These are phyloP conservation scores for Pyrenophora teres DNA, from an alignment of 2,329 filamentous ascomycete species.

Conservation along the genomic window DNA sequence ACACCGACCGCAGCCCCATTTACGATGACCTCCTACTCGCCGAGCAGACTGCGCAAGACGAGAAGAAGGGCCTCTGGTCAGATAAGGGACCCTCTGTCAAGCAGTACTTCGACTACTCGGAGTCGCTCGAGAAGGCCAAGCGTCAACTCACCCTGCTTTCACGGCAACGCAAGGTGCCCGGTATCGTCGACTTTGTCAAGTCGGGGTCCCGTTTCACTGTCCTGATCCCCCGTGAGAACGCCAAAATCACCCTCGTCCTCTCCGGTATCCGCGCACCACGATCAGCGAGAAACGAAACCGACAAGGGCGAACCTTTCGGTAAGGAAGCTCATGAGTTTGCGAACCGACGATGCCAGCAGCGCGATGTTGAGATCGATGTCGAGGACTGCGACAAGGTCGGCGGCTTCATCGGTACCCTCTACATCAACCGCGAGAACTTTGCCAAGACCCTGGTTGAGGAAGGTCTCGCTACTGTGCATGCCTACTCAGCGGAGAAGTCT, in stretches of 20 bases:
- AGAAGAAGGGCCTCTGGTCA: slow-evolving; percentile 94
- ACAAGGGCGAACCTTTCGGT: slow-evolving; percentile 89
- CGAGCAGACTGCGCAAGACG: slow-evolving; percentile 80
- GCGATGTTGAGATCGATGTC: slow-evolving; percentile 94
- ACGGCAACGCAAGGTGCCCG: slow-evolving; percentile 89
- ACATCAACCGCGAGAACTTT: slow-evolving; percentile 93
- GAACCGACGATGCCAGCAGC: slow-evolving; percentile 84
- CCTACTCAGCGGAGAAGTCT: slow-evolving; percentile 93
- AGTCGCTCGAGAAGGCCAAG: slow-evolving; percentile 93
- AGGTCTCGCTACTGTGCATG: slow-evolving; percentile 87
- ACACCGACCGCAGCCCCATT: slow-evolving; percentile 89
- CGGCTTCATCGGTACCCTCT: slow-evolving; percentile 94
- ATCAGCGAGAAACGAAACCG: slow-evolving; percentile 78
- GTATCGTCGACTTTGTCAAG: slow-evolving; percentile 96
- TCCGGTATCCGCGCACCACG: slow-evolving; percentile 89
- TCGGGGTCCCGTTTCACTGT: slow-evolving; percentile 94
- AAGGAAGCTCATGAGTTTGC: slow-evolving; percentile 94
- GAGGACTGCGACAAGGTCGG: slow-evolving; percentile 95
- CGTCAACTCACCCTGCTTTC: slow-evolving; percentile 86
- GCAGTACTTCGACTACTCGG: slow-evolving; percentile 86
- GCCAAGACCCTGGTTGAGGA: slow-evolving; percentile 92
- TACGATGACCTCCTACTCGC: slow-evolving; percentile 87
- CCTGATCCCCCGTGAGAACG: slow-evolving; percentile 86
- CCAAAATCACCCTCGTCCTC: slow-evolving; percentile 93
- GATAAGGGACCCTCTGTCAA: slow-evolving; percentile 83